Evolutionary conservation across 2,329 filamentous ascomycete genomes (phyloP), one percentile per base, ranked within the genome.

Genomic region (Berkeleyomyces rouxiae): DNA sequence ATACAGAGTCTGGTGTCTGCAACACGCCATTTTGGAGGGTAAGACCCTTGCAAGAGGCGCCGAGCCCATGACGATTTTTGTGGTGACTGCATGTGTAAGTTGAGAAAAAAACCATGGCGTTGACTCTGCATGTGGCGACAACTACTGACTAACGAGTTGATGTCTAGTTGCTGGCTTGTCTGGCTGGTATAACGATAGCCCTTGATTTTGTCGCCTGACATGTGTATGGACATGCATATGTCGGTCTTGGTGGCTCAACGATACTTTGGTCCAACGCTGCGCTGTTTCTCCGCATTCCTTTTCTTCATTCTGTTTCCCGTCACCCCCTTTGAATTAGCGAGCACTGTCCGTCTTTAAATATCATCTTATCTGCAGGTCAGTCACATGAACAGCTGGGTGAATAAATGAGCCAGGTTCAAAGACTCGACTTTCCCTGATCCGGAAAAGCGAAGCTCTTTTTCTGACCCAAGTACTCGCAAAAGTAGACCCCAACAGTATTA

Each of bases 1-100:
- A 1, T 63, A 67, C 39, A 69, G 72, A 3, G 66, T 66, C 6
- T 73, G 70, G 71, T 68, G 71, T 13, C 67, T 70, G 43, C 72
- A 74, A 51, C 59, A 66, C 6, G 67, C 66, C 2, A 67, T 74
- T 55, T 65, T 71, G 40, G 57, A 63, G 7, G 71, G 71, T 0
- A 70, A 69, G 53, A 69, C 71, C 5, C 65, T 74, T 37, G 65
- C 67, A 7, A 70, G 72, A 5, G 72, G 72, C 0, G 36, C 42
- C n/a, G 11, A 63, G 36, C 61, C 61, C 7, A 65, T 58, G 42
- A 36, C 33, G 4, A 16, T 65, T 7, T 47, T 60, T n/a, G 39
- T 63, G 39, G 16, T 33, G 39, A 58, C 40, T 40, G 47, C 43
- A 33, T 49, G 59, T 31, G 57, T 60, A 63, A 39, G 57, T 61